Conservation (phyloP, 352 stramenopile genomes). For the Blastocystis sp. region DNA sequence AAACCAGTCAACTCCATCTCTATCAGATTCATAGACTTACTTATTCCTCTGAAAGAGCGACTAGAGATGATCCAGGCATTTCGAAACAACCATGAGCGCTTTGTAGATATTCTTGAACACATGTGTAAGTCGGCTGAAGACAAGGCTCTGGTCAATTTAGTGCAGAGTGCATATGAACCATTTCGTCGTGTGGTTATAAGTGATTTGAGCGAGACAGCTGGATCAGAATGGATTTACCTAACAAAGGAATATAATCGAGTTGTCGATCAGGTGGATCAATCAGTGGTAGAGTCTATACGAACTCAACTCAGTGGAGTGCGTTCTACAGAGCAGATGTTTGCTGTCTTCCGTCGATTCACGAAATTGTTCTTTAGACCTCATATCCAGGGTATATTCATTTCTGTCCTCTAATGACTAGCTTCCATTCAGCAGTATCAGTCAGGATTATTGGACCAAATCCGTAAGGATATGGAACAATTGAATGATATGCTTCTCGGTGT, state of each 20-base stretch:
- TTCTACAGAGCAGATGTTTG: constrained; percentile 91
- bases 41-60: constrained; percentile 81
- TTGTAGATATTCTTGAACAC: constrained; percentile 79
- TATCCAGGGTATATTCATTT: constrained; percentile 75
- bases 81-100: constrained; percentile 83
- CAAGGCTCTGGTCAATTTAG: constrained; percentile 60
- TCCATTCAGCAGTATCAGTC: constrained; percentile 98
- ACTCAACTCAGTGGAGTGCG: constrained; percentile 80
- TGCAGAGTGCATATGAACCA: constrained; percentile 83
- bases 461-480: constrained; percentile 89
- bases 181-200: constrained; percentile 79
- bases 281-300: constrained; percentile 84
- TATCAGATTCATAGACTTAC: constrained; percentile 74
- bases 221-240: constrained; percentile 80
- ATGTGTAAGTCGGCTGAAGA: constrained; percentile 72
- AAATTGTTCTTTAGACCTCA: constrained; percentile 91
- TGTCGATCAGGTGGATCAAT: constrained; percentile 86
- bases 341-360: constrained; percentile 96
- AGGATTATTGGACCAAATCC: constrained; percentile 94
- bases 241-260: constrained; percentile 83
- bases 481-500: constrained; percentile 86
- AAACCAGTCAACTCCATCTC: constrained; percentile 79
- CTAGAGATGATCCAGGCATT: constrained; percentile 84
- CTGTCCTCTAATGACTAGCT: constrained; percentile 78
- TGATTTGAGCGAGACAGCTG: constrained; percentile 81